phyloP scores from a whole-genome alignment of 164 flowering plant species.

The Chimonanthus salicifolius region DNA sequence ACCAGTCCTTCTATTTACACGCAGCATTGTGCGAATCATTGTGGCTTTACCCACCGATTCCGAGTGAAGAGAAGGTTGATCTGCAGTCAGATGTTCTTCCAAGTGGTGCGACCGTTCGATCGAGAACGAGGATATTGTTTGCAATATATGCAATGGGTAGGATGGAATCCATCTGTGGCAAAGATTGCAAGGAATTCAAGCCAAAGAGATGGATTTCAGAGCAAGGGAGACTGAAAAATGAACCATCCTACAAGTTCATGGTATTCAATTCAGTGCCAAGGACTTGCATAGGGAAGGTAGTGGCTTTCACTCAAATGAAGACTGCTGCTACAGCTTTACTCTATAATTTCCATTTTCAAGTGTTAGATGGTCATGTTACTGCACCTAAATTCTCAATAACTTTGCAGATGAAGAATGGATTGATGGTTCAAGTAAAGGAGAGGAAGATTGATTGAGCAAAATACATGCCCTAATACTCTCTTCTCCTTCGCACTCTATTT shows the following conservation, averaged over 20 bases:
- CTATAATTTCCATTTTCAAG: conserved; percentile 21
- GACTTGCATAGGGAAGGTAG: conserved; percentile 35
- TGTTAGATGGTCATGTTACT: conserved; percentile 31
- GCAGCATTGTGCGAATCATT: conserved; percentile 34
- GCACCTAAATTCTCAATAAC: conserved; percentile 11
- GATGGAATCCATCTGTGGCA: conserved; percentile 35
- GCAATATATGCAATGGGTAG: conserved; percentile 29
- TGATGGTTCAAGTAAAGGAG: not conserved
- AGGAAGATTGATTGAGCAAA: not conserved
- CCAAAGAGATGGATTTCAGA: conserved; percentile 57
- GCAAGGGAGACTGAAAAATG: conserved; percentile 16
- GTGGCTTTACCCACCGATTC: conserved; percentile 29
- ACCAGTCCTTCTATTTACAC: conserved; percentile 26
- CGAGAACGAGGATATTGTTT: conserved; percentile 18
- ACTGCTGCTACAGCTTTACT: conserved; percentile 23
- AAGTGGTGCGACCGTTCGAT: conserved; percentile 15
- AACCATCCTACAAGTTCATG: conserved; percentile 17
- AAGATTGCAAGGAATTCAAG: conserved; percentile 31
- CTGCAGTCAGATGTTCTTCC: conserved; percentile 22
- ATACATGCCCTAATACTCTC: too few species aligned
- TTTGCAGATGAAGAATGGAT: conserved; percentile 15
- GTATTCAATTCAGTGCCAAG: conserved; percentile 40
- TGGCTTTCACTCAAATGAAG: conserved; percentile 35
- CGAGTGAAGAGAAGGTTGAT: conserved; percentile 21
- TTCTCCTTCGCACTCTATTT: too few species aligned